Conservation (phyloP, 2,329 filamentous ascomycete species). For the Stylonectria norvegica region DNA sequence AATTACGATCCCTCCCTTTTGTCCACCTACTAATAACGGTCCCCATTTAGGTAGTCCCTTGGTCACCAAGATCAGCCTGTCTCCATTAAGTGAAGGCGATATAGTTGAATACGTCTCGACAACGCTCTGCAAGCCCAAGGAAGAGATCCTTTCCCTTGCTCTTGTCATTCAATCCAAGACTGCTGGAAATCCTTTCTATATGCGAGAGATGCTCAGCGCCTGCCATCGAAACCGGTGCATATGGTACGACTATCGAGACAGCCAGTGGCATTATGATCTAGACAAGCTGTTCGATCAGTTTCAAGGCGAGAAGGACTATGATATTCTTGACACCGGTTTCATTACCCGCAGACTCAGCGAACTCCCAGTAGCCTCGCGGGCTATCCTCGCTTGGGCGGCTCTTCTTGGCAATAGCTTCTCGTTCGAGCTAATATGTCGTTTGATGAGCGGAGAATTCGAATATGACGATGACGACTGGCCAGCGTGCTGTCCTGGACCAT, state of each 20-base stretch:
- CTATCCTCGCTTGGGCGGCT: slow-evolving; percentile 82
- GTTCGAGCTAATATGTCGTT: slow-evolving; percentile 72
- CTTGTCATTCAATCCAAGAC: slow-evolving; percentile 88
- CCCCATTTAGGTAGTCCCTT: slow-evolving; percentile 48
- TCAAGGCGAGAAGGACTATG: slow-evolving; percentile 71
- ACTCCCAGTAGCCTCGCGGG: slow-evolving; percentile 67
- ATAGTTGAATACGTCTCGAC: slow-evolving; percentile 78
- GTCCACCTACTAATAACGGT: slow-evolving; percentile 23
- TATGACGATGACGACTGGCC: slow-evolving; percentile 49
- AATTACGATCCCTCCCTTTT: neutral
- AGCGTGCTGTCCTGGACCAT: slow-evolving; percentile 19
- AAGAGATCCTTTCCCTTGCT: slow-evolving; percentile 73
- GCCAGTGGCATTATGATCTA: slow-evolving; percentile 79
- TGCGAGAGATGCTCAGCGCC: slow-evolving; percentile 83
- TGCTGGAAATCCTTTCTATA: slow-evolving; percentile 84
- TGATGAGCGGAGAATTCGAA: slow-evolving; percentile 73
- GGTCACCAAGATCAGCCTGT: slow-evolving; percentile 68
- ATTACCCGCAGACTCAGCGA: slow-evolving; percentile 75
- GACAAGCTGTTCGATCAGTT: slow-evolving; percentile 86
- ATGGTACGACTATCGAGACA: slow-evolving; percentile 84
- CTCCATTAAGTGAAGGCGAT: slow-evolving; percentile 72
- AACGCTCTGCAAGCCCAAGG: slow-evolving; percentile 70
- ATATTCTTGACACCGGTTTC: slow-evolving; percentile 78
- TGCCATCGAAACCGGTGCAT: slow-evolving; percentile 85
- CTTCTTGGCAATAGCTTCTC: slow-evolving; percentile 80